These are phyloP conservation scores for Perkinsus marinus DNA, from an alignment of 169 alveolate genomes.

Conservation along the genomic window DNA sequence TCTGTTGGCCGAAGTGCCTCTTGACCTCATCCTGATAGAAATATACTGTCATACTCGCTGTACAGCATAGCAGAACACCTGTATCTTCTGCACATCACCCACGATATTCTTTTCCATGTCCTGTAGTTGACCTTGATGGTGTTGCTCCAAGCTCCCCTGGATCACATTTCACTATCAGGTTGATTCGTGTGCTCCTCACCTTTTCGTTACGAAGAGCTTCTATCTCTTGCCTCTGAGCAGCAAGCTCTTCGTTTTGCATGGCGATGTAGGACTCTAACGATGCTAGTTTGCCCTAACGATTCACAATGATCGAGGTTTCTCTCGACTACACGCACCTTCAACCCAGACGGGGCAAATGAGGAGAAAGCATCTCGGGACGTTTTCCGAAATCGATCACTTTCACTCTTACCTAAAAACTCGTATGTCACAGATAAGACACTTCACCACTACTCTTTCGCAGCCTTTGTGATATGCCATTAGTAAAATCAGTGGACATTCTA, in stretches of 20 bases:
- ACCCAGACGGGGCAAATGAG: background rate
- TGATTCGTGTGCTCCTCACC: background rate
- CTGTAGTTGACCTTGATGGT: constrained; percentile 21
- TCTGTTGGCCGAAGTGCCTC: constrained; percentile 56
- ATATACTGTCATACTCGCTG: no score
- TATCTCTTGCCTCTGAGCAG: constrained; percentile 29
- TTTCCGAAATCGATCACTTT: background rate
- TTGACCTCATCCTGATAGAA: constrained; percentile 66
- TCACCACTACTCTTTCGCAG: background rate
- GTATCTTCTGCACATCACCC: constrained; percentile 22
- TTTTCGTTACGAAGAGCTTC: constrained; percentile 21
- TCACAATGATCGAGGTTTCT: no score
- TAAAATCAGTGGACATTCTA: background rate
- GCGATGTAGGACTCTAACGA: constrained; percentile 24
- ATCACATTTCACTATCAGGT: background rate
- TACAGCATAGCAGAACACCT: background rate
- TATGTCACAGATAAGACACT: background rate
- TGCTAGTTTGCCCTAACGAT: constrained; percentile 20
- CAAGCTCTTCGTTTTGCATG: constrained; percentile 28
- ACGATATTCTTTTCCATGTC: constrained; percentile 21
- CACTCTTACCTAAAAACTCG: background rate
- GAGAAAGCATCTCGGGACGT: background rate
- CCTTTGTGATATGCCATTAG: background rate
- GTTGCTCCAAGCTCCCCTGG: constrained; percentile 7
- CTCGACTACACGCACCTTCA: background rate